Evolutionary conservation across 495 filamentous ascomycete species (phyloP).

Genomic region (Hapsidospora chrysogenum): DNA sequence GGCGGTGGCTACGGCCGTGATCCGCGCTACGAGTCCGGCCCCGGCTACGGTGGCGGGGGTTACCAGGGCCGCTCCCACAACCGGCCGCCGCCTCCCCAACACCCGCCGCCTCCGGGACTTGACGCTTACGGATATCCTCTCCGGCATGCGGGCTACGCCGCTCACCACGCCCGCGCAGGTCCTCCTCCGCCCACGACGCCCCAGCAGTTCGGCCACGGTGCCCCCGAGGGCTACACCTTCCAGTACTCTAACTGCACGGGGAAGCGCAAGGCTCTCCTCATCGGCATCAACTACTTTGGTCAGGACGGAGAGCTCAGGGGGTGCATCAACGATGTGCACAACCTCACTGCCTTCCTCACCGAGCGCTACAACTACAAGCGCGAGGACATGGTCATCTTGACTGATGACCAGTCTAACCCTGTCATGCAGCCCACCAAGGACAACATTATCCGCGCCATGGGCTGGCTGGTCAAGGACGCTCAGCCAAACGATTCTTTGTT

Average conservation of each 20-base stretch:
- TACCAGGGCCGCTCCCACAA: slow-evolving; percentile 12
- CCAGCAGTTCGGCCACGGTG: slow-evolving; percentile 31
- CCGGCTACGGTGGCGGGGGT: slow-evolving; percentile 5
- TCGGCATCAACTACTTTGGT: slow-evolving; percentile 90
- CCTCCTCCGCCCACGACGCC: slow-evolving; percentile 29
- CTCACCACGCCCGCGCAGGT: background rate
- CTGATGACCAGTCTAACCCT: slow-evolving; percentile 27
- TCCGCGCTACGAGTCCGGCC: background rate
- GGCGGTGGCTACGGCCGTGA: background rate
- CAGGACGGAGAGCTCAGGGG: slow-evolving; percentile 72
- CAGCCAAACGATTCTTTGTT: slow-evolving; percentile 32
- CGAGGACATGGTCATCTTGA: slow-evolving; percentile 35
- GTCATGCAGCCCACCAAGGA: slow-evolving; percentile 26
- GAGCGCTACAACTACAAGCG: slow-evolving; percentile 48
- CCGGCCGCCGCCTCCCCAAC: slow-evolving; percentile 12
- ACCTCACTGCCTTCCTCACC: slow-evolving; percentile 71
- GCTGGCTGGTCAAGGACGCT: slow-evolving; percentile 28
- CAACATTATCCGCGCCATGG: slow-evolving; percentile 31
- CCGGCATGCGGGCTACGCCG: background rate
- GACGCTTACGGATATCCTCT: slow-evolving; percentile 23
- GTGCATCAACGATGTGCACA: slow-evolving; percentile 92
- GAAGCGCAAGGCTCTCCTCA: slow-evolving; percentile 70
- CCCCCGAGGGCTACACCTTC: slow-evolving; percentile 37
- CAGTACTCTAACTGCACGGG: slow-evolving; percentile 84
- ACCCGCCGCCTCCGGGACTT: slow-evolving; percentile 15